Conservation (phyloP, 2,329 filamentous ascomycete genomes). For the Arthrobotrys sphaeroides region DNA sequence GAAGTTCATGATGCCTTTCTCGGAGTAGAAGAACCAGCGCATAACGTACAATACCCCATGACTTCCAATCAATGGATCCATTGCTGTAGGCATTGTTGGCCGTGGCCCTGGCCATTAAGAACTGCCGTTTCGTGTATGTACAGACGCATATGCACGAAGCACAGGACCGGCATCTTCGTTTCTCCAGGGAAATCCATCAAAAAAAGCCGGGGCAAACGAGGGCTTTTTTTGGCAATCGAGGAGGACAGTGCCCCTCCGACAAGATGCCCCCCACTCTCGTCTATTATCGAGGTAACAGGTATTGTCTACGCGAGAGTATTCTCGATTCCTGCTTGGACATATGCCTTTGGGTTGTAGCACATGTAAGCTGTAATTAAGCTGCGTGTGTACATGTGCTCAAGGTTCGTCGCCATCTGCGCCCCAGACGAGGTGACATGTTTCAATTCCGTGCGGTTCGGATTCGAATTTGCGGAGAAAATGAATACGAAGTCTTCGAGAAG, state of each 20-base stretch:
- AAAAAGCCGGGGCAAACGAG: constrained; percentile 48
- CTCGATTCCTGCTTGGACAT: constrained; percentile 24
- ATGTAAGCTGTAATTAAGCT: constrained; percentile 11
- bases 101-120: constrained; percentile 13
- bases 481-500: not conserved
- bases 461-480: constrained; percentile 19
- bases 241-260: constrained; percentile 43
- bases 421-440: constrained; percentile 33
- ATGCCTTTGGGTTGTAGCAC: constrained; percentile 28
- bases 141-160: constrained; percentile 51
- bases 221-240: constrained; percentile 48
- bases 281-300: constrained; percentile 40
- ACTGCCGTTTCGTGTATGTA: constrained; percentile 13
- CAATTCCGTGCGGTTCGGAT: constrained; percentile 8
- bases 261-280: constrained; percentile 50
- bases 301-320: constrained; percentile 44
- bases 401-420: constrained; percentile 36
- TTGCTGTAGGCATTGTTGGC: constrained; percentile 40
- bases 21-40: constrained; percentile 49
- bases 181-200: constrained; percentile 30
- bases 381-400: constrained; percentile 35
- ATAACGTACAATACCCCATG: constrained; percentile 29
- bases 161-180: constrained; percentile 31
- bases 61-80: constrained; percentile 27
- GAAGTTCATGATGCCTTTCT: constrained; percentile 36